These are phyloP conservation scores for Mortierella polycephala DNA, from an alignment of 371 early-diverging fungal species.

Conservation along the genomic window DNA sequence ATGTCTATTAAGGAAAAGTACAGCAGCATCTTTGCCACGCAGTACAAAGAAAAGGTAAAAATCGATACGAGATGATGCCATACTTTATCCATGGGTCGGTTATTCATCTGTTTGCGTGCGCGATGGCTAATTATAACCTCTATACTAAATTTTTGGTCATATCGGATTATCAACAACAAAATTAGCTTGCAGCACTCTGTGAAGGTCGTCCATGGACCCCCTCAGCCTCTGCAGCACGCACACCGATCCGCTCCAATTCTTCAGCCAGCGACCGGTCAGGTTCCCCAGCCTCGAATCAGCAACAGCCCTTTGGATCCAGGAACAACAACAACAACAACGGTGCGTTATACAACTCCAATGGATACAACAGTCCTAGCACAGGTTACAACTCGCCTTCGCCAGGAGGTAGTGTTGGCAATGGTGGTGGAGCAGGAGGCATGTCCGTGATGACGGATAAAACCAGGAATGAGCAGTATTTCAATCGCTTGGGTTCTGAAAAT, in stretches of 20 bases:
- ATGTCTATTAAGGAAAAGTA: slow-evolving; percentile 90
- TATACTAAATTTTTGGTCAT: neutral
- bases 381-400: slow-evolving; percentile 46
- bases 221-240: slow-evolving; percentile 42
- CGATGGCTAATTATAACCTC: neutral
- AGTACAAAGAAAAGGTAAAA: slow-evolving; percentile 89
- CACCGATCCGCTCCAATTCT: slow-evolving; percentile 41
- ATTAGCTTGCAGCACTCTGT: slow-evolving; percentile 56
- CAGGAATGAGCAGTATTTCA: slow-evolving; percentile 81
- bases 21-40: slow-evolving; percentile 84
- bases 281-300: slow-evolving; percentile 37
- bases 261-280: slow-evolving; percentile 45
- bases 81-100: neutral
- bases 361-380: slow-evolving; percentile 33
- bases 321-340: slow-evolving; percentile 22
- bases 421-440: slow-evolving; percentile 11
- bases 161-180: neutral
- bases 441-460: slow-evolving; percentile 56
- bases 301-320: slow-evolving; percentile 12
- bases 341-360: slow-evolving; percentile 20
- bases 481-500: slow-evolving; percentile 67
- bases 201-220: slow-evolving; percentile 74
- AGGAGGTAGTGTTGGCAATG: slow-evolving; percentile 25
- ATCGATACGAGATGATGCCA: neutral
- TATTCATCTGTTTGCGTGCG: neutral